Evolutionary conservation across 2,329 filamentous ascomycete genomes (phyloP), one percentile per base, ranked within the genome.

Genomic region (Xylaria sp.): DNA sequence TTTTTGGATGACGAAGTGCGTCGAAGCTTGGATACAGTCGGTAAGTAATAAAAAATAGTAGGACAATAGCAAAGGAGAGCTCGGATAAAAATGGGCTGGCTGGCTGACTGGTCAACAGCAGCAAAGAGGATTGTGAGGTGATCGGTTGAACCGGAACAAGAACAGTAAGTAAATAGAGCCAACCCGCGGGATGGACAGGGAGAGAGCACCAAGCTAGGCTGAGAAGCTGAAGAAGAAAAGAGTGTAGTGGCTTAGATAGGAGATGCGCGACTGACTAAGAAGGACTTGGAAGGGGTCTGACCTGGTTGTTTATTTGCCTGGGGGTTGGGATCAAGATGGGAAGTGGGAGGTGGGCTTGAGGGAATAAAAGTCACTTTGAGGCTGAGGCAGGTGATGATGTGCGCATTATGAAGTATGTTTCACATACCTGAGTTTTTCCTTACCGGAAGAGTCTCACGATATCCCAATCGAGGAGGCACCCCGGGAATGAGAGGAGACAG

Each of bases 121-220:
- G 25, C 25, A 44, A 44, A 29, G 2, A 16, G 48, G 16, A 25
- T 8, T 4, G 25, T 6, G 32, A 48, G 21, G 23, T 13, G 23
- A n/a, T 53, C 67, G 63, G 64, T 48, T 64, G 47, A 10, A 1
- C 18, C 67, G 63, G 67, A 55, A 57, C 25, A 5, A 67, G 64
- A 57, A 69, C 63, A 63, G 67, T 69, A 67, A 63, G 67, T 66
- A 67, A 64, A 57, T 42, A 58, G 54, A 51, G 35, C 58, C 21
- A n/a, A 59, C 35, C 25, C 13, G 29, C 8, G 21, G 10, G 6
- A 13, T 2, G 18, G 25, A 44, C 5, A 44, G 16, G 13, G 40
- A 18, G n/a, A n/a, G 23, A 44, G 23, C 29, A 61, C 25, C 21
- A 18, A 35, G 27, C 23, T 21, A 25, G 18, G n/a, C 21, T 21